phyloP scores from a whole-genome alignment of 176 grass and related monocot species.

The Avena eriantha region DNA sequence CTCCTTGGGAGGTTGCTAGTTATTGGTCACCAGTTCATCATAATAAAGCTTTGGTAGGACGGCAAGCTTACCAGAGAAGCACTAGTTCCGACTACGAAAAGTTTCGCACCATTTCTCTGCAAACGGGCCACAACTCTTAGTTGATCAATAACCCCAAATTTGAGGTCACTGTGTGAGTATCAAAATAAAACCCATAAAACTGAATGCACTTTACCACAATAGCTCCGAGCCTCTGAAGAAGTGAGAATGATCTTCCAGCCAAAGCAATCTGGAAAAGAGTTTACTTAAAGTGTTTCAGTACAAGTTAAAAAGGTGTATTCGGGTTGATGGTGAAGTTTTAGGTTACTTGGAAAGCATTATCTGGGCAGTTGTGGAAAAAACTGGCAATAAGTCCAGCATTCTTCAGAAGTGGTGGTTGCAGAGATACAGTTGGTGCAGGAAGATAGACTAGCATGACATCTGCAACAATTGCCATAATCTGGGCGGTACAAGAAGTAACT shows the following conservation, averaged over 20 bases:
- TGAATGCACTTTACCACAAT: constrained; percentile 65
- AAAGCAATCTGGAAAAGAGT: constrained; percentile 68
- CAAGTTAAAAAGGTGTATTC: neutral
- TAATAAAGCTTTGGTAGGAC: neutral
- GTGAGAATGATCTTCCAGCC: constrained; percentile 77
- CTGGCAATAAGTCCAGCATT: constrained; percentile 73
- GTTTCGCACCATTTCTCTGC: constrained; percentile 87
- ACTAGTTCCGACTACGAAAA: constrained; percentile 76
- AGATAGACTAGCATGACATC: constrained; percentile 99
- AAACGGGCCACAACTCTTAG: constrained; percentile 37
- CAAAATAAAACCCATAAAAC: neutral
- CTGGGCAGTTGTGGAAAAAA: constrained; percentile 84
- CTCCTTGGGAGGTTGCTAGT: neutral
- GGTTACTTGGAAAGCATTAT: constrained; percentile 90
- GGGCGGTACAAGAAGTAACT: constrained; percentile 21
- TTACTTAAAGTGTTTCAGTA: neutral
- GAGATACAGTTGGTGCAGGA: constrained; percentile 86
- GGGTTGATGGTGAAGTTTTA: constrained; percentile 14
- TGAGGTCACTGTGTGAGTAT: neutral
- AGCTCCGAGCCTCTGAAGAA: constrained; percentile 90
- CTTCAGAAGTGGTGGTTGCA: constrained; percentile 67
- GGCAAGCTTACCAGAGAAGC: constrained; percentile 72
- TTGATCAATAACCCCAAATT: constrained; percentile 1
- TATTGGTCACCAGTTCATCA: constrained; percentile 3
- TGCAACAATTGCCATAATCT: constrained; percentile 93